Conservation (phyloP, 176 grass and related monocot genomes). For the Phragmites australis region DNA sequence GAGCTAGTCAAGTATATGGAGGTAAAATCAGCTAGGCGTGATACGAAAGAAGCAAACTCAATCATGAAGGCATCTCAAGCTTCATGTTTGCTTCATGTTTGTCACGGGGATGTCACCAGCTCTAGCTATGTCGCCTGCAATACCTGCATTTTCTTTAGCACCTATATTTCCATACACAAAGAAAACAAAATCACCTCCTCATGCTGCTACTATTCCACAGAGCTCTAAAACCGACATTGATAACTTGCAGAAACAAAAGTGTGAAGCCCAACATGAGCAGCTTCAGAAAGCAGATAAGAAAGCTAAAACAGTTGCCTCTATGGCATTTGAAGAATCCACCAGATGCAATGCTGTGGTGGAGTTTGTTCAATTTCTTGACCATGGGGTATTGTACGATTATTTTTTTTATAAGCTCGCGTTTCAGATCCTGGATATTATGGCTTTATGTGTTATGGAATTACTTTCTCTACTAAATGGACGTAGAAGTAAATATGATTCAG, state of each 20-base stretch:
- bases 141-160: slow-evolving; percentile 30
- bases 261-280: slow-evolving; percentile 53
- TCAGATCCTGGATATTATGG: background rate
- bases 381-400: slow-evolving; percentile 42
- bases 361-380: slow-evolving; percentile 59
- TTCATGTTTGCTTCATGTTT: slow-evolving; percentile 52
- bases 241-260: slow-evolving; percentile 54
- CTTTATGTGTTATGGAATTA: background rate
- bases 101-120: slow-evolving; percentile 59
- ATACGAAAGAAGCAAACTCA: slow-evolving; percentile 45
- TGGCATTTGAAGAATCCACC: slow-evolving; percentile 53
- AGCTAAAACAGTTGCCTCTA: slow-evolving; percentile 30
- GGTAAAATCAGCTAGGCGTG: slow-evolving; percentile 49
- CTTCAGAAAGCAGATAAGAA: slow-evolving; percentile 55
- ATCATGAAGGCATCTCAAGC: slow-evolving; percentile 56
- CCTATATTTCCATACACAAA: slow-evolving; percentile 56
- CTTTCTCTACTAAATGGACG: background rate
- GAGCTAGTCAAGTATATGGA: slow-evolving; percentile 55
- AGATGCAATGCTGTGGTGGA: slow-evolving; percentile 51
- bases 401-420: background rate
- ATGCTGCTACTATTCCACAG: slow-evolving; percentile 40
- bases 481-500: background rate
- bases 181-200: slow-evolving; percentile 53
- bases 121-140: slow-evolving; percentile 24
- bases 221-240: slow-evolving; percentile 48